Percentiles rank a stretch among this genome's conserved stretches.
Conservation (phyloP, 2,329 filamentous ascomycete genomes). For the Juglanconis juglandina region DNA sequence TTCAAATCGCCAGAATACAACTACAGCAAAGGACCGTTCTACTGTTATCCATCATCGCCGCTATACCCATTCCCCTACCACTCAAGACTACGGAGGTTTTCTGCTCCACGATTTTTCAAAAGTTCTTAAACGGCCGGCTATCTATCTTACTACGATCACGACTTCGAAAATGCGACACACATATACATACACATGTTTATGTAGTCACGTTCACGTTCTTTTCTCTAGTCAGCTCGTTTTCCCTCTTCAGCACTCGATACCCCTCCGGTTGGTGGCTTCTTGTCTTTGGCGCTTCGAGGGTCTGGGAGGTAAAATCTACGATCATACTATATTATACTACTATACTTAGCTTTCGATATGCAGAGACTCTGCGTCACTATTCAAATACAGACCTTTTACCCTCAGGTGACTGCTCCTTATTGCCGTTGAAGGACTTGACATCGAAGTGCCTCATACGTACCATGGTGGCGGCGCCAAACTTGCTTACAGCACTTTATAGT, state of each 20-base stretch:
- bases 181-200: neutral
- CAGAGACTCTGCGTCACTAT: neutral
- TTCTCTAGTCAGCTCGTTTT: constrained; percentile 14
- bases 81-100: neutral
- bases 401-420: neutral
- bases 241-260: constrained; percentile 19
- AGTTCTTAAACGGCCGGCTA: neutral
- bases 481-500: no score
- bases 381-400: neutral
- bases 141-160: constrained; percentile 9
- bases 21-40: neutral
- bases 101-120: neutral
- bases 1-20: neutral
- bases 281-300: constrained; percentile 11
- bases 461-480: no score
- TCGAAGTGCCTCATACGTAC: no score
- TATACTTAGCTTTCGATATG: neutral
- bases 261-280: constrained; percentile 19
- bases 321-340: neutral
- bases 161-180: neutral
- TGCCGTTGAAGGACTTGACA: neutral
- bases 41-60: neutral
- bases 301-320: constrained; percentile 5
- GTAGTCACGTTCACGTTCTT: neutral
- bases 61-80: neutral